Evolutionary conservation across 2,329 filamentous ascomycete species (phyloP).

Genomic region (Nothophaeocryptopus gaeumannii): DNA sequence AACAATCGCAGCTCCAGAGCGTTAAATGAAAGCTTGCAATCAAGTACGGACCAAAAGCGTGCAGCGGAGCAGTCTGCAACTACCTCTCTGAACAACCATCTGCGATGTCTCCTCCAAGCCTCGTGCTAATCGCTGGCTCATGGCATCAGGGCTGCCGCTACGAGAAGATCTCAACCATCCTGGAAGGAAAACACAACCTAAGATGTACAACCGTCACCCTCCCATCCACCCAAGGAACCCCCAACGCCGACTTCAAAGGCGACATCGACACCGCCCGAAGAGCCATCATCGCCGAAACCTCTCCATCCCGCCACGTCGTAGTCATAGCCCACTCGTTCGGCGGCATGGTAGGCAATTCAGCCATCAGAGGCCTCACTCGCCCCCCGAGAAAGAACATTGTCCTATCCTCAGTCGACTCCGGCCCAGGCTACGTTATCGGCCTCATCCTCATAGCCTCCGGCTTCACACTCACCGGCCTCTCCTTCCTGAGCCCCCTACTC

Average conservation of each 20-base stretch:
- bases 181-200: constrained; percentile 7
- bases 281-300: constrained; percentile 6
- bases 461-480: constrained; percentile 16
- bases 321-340: constrained; percentile 16
- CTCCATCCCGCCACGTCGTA: constrained; percentile 6
- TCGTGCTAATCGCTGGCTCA: too few relatives aligned
- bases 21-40: too few relatives aligned
- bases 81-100: too few relatives aligned
- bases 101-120: too few relatives aligned
- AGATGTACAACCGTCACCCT: constrained; percentile 11
- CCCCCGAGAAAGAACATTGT: neutral
- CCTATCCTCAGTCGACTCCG: too few relatives aligned
- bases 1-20: too few relatives aligned
- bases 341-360: constrained; percentile 14
- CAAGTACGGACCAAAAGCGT: too few relatives aligned
- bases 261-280: constrained; percentile 13
- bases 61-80: too few relatives aligned
- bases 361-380: constrained; percentile 14
- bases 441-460: constrained; percentile 15
- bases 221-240: constrained; percentile 10
- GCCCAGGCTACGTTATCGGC: constrained; percentile 4
- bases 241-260: constrained; percentile 12
- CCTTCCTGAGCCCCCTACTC: constrained; percentile 13
- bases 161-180: constrained; percentile 3
- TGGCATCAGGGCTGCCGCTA: constrained; percentile 1